Evolutionary conservation across 805 yeast genomes (phyloP).

Genomic region (Candida corydali): DNA sequence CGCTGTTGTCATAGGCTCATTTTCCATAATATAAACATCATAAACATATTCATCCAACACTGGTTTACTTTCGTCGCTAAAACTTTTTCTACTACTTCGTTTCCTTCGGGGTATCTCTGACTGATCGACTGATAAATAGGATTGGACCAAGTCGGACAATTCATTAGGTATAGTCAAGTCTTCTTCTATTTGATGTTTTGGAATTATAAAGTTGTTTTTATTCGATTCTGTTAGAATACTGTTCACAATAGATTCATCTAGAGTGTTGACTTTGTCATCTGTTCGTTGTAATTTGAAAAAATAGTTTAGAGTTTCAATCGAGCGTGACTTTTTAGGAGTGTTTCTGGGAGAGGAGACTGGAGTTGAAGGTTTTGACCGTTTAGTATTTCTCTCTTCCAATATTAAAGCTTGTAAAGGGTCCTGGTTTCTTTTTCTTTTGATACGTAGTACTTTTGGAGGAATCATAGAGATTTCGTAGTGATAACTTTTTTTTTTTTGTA

Average conservation of each 20-base stretch:
- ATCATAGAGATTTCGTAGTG: constrained; percentile 1
- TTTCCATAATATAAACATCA: constrained; percentile 60
- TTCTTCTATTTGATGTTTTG: constrained; percentile 27
- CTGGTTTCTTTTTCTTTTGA: constrained; percentile 81
- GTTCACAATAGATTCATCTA: constrained; percentile 17
- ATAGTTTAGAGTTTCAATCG: constrained; percentile 14
- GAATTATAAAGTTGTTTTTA: constrained; percentile 32
- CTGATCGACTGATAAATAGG: constrained; percentile 43
- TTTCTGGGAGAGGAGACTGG: constrained; percentile 21
- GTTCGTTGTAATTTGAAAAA: constrained; percentile 35
- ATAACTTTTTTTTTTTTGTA: neutral
- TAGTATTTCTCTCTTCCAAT: constrained; percentile 35
- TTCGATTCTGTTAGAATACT: constrained; percentile 24
- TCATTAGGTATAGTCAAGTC: constrained; percentile 49
- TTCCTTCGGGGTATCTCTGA: constrained; percentile 12
- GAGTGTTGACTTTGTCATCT: constrained; percentile 18
- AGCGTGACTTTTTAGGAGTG: constrained; percentile 31
- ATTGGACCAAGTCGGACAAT: constrained; percentile 69
- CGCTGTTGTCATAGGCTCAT: constrained; percentile 39
- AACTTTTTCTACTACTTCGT: constrained; percentile 5
- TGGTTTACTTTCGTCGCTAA: neutral
- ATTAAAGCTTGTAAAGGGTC: constrained; percentile 84
- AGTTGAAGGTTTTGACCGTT: constrained; percentile 40
- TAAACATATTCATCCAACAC: constrained; percentile 55
- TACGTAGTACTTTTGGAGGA: constrained; percentile 67